Base-by-base conservation (phyloP, 768 basidiomycete species). In the Lyophyllum semitale region DNA sequence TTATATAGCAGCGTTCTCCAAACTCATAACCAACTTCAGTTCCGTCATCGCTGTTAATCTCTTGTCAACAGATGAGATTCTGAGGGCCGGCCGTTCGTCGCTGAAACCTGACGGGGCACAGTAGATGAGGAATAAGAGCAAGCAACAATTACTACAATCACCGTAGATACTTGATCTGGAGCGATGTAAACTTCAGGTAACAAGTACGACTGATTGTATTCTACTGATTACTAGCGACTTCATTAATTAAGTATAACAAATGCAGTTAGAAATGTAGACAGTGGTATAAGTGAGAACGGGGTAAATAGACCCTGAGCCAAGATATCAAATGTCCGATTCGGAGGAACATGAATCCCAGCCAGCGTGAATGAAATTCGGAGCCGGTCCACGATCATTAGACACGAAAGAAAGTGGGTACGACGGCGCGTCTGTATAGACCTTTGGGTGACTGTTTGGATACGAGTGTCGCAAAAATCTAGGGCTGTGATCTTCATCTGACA, bases 41-140 rank as follows among this genome's bases (percentile, higher is more conserved):
- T 92, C 91, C 63, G 90, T 92, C 58, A 99, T 99, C 66, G 96
- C 95, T 38, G 84, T 97, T 63, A 98, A 98, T 71, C 78, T 98
- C 55, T 73, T 98, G 51, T 95, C 92, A 29, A 97, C 94, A 33
- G 96, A 99, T 72, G 96, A 99, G 76, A 96, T 98, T 58, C 73
- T 98, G 60, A 82, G 92, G 44, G 92, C 92, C 23, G 92, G 92
- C 32, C 88, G 92, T 54, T 92, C 89, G 70, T 93, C 91, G 48
- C 75, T 93, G 66, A 93, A 93, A 68, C 82, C 91, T 8, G 91
- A 93, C 47, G 89, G 88, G 17, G 75, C 72, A 48, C 76, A 78
- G 66, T 79, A 74, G 66, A 62, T 43, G 43, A 25, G 29, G 40
- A 41, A 44, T 25, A 53, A 47, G 42, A 37, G 40, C 17, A 47